Conservation (phyloP, 192 early-diverging fungal genomes). For the Umbelopsis sp. region DNA sequence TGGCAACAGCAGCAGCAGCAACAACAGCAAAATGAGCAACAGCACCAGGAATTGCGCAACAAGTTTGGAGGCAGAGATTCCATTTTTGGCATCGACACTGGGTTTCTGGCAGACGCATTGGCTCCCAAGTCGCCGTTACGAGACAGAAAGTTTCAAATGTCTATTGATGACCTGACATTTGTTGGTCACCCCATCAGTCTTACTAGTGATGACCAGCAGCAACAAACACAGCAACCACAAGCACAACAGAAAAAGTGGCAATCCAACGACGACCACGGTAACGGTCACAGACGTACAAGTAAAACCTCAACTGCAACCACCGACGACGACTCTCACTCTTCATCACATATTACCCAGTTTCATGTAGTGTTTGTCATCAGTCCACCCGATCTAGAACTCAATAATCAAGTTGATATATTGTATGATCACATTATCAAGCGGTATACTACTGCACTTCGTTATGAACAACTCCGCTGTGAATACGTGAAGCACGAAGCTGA, state of each 20-base stretch:
- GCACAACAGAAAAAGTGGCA: conserved; percentile 30
- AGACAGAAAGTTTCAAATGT: conserved; percentile 83
- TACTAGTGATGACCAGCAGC: conserved; percentile 49
- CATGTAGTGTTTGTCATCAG: conserved; percentile 79
- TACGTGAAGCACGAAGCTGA: conserved; percentile 77
- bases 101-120: conserved; percentile 82
- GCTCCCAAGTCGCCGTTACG: conserved; percentile 81
- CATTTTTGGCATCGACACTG: conserved; percentile 72
- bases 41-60: background rate
- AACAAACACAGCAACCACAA: conserved; percentile 3
- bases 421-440: conserved; percentile 73
- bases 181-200: conserved; percentile 76
- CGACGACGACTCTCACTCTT: conserved; percentile 25
- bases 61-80: conserved; percentile 27
- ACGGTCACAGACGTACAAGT: conserved; percentile 5
- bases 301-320: conserved; percentile 13
- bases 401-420: conserved; percentile 62
- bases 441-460: conserved; percentile 70
- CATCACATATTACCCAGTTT: conserved; percentile 69
- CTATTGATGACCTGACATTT: conserved; percentile 86
- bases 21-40: background rate
- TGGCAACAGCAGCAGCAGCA: background rate
- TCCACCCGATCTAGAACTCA: conserved; percentile 53
- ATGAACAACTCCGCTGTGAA: conserved; percentile 75
- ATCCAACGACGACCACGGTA: conserved; percentile 4